Base-by-base conservation (phyloP, 106 monocot genomes). In the Dendrobium officinale region DNA sequence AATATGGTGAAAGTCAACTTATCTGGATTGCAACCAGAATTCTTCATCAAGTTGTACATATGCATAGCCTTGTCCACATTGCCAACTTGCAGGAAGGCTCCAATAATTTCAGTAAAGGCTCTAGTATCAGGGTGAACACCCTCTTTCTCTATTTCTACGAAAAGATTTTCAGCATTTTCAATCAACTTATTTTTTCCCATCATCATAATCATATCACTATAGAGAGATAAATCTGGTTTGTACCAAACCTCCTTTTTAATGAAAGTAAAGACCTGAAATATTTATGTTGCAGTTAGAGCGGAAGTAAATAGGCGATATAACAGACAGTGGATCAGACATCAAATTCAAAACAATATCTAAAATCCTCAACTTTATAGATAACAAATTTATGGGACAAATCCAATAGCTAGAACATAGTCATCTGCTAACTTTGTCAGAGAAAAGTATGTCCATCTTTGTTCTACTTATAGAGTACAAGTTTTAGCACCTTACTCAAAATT, bases 161-260 rank as follows among this genome's bases (percentile, higher is more conserved):
- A 88, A 77, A 92, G 81, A 55, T 87, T 37, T 78, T 95, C 95
- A 42, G 95, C 95, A 55, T 78, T 67, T 78, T 84, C 90, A 67
- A 90, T 88, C 42, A 87, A 77, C 81, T 87, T 86, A 66, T 95
- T 92, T 83, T 88, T 95, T 55, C 90, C 95, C 55, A 83, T 73
- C 95, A 92, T 82, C 44, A 85, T 87, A 61, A 95, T 95, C 95
- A 95, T 92, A 44, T 92, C 87, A 81, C 92, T 79, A 51, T 95
- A 92, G 5, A 92, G 75, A 55, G 87, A 87, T 83, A 85, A 77
- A 80, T 92, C 88, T 29, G 88, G 87, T 75, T 85, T 88, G 75
- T 88, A 95, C 81, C 85, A 88, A 27, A 84, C 88, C 78, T 95
- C 95, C 82, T 84, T 85, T 72, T 79, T 81, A 37, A 92, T 83